A percentile compares a stretch with the other conserved stretches of the same genome.
Evolutionary conservation across 129 eudicot genomes (phyloP).

Genomic region (Ambrosia trifida): DNA sequence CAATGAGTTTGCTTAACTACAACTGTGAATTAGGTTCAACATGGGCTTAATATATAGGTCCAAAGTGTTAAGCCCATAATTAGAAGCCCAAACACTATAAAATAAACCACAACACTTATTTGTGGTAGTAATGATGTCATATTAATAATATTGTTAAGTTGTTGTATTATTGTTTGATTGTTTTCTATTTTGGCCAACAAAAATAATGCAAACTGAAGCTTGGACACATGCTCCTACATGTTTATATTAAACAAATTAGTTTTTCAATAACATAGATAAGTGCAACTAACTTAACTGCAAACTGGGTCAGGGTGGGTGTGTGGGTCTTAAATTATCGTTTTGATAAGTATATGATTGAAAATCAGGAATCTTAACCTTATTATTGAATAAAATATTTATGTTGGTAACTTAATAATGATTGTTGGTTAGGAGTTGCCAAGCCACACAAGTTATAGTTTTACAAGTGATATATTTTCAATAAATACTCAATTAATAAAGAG

Average conservation of each 20-base stretch:
- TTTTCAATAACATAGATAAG: not conserved
- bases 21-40: too few relatives aligned
- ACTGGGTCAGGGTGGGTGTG: conserved; percentile 24
- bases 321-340: conserved; percentile 28
- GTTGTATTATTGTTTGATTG: too few relatives aligned
- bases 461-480: conserved; percentile 6
- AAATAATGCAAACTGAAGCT: not conserved
- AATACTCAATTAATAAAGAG: not conserved
- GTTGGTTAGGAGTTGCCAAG: conserved; percentile 36
- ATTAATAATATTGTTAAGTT: too few relatives aligned
- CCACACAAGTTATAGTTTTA: conserved; percentile 21
- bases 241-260: not conserved
- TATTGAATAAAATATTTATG: conserved; percentile 14
- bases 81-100: too few relatives aligned
- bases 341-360: conserved; percentile 29
- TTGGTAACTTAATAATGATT: conserved; percentile 35
- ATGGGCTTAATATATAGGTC: too few relatives aligned
- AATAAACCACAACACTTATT: too few relatives aligned
- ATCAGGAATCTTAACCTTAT: conserved; percentile 21
- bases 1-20: too few relatives aligned
- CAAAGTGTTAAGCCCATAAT: too few relatives aligned
- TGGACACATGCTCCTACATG: not conserved
- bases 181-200: not conserved
- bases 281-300: conserved; percentile 34
- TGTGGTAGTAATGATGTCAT: too few relatives aligned